These are phyloP conservation scores for Sporobolomyces pararoseus DNA, from an alignment of 768 basidiomycete genomes.

Conservation along the genomic window DNA sequence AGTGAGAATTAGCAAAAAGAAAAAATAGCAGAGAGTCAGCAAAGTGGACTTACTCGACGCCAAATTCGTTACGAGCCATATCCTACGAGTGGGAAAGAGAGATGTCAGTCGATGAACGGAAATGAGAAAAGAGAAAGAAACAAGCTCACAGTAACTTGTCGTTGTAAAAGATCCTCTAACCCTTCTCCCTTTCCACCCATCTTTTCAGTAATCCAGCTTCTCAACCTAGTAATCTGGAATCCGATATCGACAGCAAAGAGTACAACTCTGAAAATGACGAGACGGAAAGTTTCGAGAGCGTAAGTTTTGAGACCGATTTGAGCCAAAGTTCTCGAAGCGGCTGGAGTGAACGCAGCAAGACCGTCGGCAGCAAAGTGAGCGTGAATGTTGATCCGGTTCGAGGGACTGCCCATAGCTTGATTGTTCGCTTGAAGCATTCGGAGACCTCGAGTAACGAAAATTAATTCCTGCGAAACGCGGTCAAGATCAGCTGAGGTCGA, in stretches of 20 bases:
- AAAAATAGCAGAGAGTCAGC: no score
- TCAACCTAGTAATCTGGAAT: constrained; percentile 63
- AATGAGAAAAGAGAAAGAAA: no score
- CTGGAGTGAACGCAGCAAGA: constrained; percentile 51
- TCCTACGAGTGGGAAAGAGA: constrained; percentile 38
- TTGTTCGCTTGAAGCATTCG: constrained; percentile 60
- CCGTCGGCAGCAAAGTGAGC: constrained; percentile 63
- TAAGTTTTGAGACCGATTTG: constrained; percentile 48
- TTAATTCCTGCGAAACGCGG: constrained; percentile 50
- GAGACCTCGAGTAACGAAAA: constrained; percentile 50
- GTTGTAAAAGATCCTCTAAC: constrained; percentile 80
- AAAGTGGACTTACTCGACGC: constrained; percentile 57
- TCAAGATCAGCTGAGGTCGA: constrained; percentile 39
- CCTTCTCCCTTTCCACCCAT: constrained; percentile 52
- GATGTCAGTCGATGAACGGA: not conserved
- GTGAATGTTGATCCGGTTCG: constrained; percentile 84
- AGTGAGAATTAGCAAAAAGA: no score
- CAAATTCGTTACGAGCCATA: constrained; percentile 73
- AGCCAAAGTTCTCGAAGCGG: constrained; percentile 48
- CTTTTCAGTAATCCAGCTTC: constrained; percentile 54
- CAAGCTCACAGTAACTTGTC: constrained; percentile 57
- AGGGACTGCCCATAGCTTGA: constrained; percentile 75
- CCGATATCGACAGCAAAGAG: constrained; percentile 67
- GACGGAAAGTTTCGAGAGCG: constrained; percentile 49
- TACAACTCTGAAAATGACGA: constrained; percentile 62